Evolutionary conservation across 148 eudicot species (phyloP).

Genomic region (Pharnaceum exiguum): DNA sequence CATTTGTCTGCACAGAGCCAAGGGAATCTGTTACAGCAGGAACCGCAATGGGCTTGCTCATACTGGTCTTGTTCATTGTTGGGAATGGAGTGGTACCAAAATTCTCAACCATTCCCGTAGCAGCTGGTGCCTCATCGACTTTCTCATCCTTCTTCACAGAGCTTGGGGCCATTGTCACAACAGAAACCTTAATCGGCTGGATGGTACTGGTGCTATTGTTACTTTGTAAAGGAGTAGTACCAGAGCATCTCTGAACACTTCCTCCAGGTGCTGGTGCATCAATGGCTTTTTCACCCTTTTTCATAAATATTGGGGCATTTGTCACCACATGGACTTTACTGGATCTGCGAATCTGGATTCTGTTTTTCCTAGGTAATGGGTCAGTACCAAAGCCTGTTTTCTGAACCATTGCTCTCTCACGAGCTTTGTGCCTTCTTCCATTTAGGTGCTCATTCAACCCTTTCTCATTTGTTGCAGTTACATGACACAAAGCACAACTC

Average conservation of each 20-base stretch:
- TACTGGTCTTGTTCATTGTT: no score
- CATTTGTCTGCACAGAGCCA: no score
- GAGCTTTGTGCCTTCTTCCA: slow-evolving; percentile 67
- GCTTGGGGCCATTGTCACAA: no score
- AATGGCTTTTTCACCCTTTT: not conserved
- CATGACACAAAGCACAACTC: slow-evolving; percentile 56
- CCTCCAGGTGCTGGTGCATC: not conserved
- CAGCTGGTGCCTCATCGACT: not conserved
- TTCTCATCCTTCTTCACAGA: no score
- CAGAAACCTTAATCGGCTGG: no score
- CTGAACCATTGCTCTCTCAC: slow-evolving; percentile 27
- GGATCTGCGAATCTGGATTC: slow-evolving; percentile 2
- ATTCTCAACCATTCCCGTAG: no score
- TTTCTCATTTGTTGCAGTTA: slow-evolving; percentile 46
- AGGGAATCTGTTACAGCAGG: no score
- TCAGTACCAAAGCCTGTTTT: slow-evolving; percentile 33
- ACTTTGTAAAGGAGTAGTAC: no score
- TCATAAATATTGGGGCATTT: not conserved
- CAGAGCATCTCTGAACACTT: no score
- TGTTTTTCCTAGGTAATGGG: slow-evolving; percentile 24
- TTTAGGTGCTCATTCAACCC: slow-evolving; percentile 43
- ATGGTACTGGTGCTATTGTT: no score
- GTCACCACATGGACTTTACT: not conserved
- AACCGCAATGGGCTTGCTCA: no score
- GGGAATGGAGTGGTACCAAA: no score